A percentile compares a stretch with the other conserved stretches of the same genome.
Conservation (phyloP, 2,329 filamentous ascomycete genomes). For the Mariannaea elegans region DNA sequence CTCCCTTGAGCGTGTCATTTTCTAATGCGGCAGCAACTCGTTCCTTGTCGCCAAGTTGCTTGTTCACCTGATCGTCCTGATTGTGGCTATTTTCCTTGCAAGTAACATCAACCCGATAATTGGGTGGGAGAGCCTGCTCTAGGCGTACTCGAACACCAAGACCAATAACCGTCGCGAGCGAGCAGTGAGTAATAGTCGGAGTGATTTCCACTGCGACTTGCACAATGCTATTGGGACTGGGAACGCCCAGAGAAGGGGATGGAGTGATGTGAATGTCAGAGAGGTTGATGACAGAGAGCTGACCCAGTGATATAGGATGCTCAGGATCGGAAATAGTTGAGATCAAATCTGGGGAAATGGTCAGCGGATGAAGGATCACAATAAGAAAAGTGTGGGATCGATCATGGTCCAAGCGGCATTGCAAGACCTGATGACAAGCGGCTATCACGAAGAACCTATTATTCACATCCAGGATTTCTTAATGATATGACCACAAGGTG, state of each 20-base stretch:
- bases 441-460: too few species aligned
- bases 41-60: conserved; percentile 96
- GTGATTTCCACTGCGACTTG: conserved; percentile 89
- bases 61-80: conserved; percentile 95
- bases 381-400: not conserved
- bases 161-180: conserved; percentile 93
- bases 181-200: conserved; percentile 96
- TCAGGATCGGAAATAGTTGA: conserved; percentile 95
- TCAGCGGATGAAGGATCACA: conserved; percentile 26
- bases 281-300: conserved; percentile 94
- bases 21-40: conserved; percentile 93
- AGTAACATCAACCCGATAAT: conserved; percentile 89
- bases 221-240: conserved; percentile 65
- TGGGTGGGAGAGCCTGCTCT: conserved; percentile 88
- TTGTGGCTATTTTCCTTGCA: conserved; percentile 97
- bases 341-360: conserved; percentile 75
- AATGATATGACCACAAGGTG: not conserved
- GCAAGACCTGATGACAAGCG: not conserved
- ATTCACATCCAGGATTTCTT: too few species aligned
- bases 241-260: conserved; percentile 48
- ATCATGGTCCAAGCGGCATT: not conserved
- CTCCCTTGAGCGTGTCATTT: conserved; percentile 87
- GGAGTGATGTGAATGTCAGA: conserved; percentile 83
- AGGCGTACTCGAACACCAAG: conserved; percentile 90
- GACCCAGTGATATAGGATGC: conserved; percentile 92